Conservation (phyloP, 352 stramenopile species). For the Globisporangium sylvaticum region DNA sequence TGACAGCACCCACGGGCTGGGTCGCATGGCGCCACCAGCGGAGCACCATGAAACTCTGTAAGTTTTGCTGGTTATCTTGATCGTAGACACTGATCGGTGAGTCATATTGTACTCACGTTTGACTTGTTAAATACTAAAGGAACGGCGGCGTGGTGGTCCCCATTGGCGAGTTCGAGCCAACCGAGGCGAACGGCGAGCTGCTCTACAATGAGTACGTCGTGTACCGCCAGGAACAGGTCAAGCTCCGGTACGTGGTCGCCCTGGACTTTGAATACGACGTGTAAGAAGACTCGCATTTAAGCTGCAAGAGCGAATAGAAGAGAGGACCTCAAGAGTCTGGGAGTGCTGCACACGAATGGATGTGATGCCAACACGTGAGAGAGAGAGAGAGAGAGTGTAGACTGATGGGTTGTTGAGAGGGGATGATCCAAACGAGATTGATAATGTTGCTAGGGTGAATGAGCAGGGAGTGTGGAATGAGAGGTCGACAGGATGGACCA, state of each 20-base stretch:
- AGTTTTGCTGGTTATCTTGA: background rate
- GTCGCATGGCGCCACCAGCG: conserved; percentile 45
- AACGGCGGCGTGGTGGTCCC: conserved; percentile 52
- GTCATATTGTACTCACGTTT: background rate
- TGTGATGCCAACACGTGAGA: background rate
- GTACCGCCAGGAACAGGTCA: conserved; percentile 64
- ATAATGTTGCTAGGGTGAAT: background rate
- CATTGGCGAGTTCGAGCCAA: conserved; percentile 48
- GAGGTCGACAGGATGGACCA: background rate
- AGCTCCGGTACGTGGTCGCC: conserved; percentile 55
- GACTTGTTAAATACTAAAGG: conserved; percentile 16
- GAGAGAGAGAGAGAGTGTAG: background rate
- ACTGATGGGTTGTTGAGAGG: background rate
- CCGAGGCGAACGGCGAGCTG: conserved; percentile 40
- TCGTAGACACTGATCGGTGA: background rate
- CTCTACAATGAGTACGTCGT: conserved; percentile 81
- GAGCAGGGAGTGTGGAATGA: background rate
- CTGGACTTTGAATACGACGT: background rate
- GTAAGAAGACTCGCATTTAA: background rate
- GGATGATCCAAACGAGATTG: background rate
- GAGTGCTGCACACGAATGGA: background rate
- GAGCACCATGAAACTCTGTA: conserved; percentile 46
- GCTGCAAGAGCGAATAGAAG: background rate
- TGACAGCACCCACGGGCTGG: conserved; percentile 50
- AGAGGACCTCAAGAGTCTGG: background rate